Base-by-base conservation (phyloP, 768 basidiomycete genomes). In the Agaricus blazei region DNA sequence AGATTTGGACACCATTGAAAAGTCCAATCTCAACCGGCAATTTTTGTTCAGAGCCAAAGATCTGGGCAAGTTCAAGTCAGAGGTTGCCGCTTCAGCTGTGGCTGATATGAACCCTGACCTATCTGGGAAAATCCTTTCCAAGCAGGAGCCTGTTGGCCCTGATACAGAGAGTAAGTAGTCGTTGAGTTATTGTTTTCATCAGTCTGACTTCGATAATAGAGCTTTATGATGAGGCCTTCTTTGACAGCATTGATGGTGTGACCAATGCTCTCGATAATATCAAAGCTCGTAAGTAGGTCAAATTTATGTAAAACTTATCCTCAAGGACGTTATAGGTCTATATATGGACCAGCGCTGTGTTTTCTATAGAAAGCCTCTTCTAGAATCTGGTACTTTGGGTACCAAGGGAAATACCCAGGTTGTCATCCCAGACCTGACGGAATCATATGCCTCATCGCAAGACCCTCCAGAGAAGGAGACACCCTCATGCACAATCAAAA, bases 321-420 rank as follows among this genome's bases (percentile, higher is more conserved):
- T 49, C 4, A 50, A 55, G 29, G 41, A 28, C 29, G 7, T 42
- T 9, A 15, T 36, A 94, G 93, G 93, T 63, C 78, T 90, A 53
- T 98, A 99, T 73, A 98, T 99, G 96, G 97, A 99, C 67, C 88
- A 93, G 64, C 88, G 97, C 53, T 98, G 97, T 65, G 89, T 99
- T 38, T 91, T 98, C 75, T 98, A 91, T 73, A 81, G 87, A 68
- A 99, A 98, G 67, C 93, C 97, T 31, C 76, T 99, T 19, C 81
- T 99, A 42, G 97, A 99, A 64, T 98, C 97, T 12, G 97, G 97
- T 8, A 99, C 97, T 15, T 82, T 99, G 58, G 97, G 97, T 51
- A 99, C 97, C 37, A 98, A 98, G 73, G 97, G 93, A 59, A 99
- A 98, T 70, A 86, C 88, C 4, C 97, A 99, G 72, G 93, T 98